Evolutionary conservation across 179 eudicot species (phyloP).

Genomic region (Beta macrorhiza): DNA sequence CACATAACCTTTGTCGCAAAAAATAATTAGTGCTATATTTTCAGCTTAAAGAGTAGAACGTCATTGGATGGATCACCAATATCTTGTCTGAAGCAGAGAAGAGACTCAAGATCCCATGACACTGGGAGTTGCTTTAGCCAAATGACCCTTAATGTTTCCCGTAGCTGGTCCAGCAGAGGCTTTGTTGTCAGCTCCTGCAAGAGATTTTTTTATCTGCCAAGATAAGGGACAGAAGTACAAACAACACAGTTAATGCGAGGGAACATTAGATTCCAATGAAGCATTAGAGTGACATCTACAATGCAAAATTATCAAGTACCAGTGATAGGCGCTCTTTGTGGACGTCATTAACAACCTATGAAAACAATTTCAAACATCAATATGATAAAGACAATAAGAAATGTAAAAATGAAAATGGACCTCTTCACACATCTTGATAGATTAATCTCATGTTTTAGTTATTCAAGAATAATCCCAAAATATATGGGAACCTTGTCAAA

Average conservation of each 20-base stretch:
- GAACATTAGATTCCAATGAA: neutral
- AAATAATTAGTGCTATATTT: neutral
- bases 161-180: conserved; percentile 51
- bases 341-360: conserved; percentile 55
- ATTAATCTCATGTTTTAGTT: neutral
- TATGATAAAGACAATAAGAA: neutral
- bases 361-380: conserved; percentile 18
- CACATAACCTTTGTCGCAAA: neutral
- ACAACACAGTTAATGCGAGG: neutral
- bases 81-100: neutral
- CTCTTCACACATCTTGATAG: neutral
- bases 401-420: neutral
- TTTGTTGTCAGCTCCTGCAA: conserved; percentile 47
- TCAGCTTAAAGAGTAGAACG: neutral
- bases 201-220: conserved; percentile 64
- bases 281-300: neutral
- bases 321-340: conserved; percentile 73
- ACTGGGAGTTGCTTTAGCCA: conserved; percentile 52
- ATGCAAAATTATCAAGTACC: conserved; percentile 35
- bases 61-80: neutral
- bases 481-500: neutral
- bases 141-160: conserved; percentile 54
- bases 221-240: neutral
- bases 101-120: conserved; percentile 37
- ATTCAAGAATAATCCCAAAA: neutral